These are phyloP conservation scores for Cercophora newfieldiana DNA, from an alignment of 495 filamentous ascomycete species.

Conservation along the genomic window DNA sequence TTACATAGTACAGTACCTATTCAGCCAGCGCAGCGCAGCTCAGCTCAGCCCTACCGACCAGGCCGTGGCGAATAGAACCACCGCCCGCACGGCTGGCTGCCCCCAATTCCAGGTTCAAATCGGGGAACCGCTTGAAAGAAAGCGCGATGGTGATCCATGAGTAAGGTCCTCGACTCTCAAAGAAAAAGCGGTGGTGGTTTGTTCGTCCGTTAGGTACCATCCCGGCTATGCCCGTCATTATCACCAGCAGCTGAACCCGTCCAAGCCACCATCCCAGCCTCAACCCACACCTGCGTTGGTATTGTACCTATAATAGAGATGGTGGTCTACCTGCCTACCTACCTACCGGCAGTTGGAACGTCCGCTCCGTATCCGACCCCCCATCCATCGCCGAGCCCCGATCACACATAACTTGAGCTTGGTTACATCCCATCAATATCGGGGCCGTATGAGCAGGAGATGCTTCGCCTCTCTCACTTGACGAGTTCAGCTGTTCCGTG, in stretches of 20 bases:
- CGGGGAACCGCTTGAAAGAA: too few species aligned
- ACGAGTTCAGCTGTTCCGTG: neutral
- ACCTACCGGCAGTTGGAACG: neutral
- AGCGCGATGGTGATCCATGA: too few species aligned
- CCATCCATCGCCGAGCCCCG: neutral
- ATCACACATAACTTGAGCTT: neutral
- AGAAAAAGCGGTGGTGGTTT: too few species aligned
- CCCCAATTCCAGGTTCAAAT: too few species aligned
- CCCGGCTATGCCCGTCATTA: neutral
- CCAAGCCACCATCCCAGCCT: neutral
- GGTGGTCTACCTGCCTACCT: too few species aligned
- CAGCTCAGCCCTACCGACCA: neutral
- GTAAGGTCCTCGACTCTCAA: too few species aligned
- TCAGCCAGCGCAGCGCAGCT: neutral
- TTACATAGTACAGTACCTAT: too few species aligned
- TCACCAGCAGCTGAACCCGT: neutral
- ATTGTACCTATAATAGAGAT: too few species aligned
- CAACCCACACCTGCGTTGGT: neutral
- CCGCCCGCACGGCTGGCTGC: neutral
- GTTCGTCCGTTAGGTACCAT: too few species aligned
- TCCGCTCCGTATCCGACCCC: neutral
- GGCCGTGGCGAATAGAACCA: too few species aligned
- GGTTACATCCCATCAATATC: neutral
- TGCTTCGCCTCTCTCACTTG: neutral
- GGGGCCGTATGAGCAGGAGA: neutral